These are phyloP conservation scores for Cytospora piceae DNA, from an alignment of 2,329 filamentous ascomycete species.

Conservation along the genomic window DNA sequence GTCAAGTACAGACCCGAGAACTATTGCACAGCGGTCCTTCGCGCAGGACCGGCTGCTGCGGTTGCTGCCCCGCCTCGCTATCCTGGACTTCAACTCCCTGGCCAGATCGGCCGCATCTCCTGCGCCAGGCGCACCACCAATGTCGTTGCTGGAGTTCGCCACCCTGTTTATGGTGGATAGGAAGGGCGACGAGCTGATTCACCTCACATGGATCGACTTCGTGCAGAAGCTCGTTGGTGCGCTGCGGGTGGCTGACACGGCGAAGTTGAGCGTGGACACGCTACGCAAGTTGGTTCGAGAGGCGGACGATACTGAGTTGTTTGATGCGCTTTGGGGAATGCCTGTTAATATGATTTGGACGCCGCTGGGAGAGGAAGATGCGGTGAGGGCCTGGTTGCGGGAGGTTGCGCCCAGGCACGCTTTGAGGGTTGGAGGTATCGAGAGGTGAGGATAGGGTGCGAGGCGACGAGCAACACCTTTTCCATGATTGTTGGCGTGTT, in stretches of 20 bases:
- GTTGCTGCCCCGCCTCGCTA: conserved; percentile 54
- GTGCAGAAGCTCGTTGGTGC: conserved; percentile 55
- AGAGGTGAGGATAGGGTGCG: conserved; percentile 16
- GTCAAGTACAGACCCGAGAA: conserved; percentile 37
- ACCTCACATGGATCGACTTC: conserved; percentile 56
- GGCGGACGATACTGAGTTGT: conserved; percentile 48
- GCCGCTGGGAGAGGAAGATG: conserved; percentile 55
- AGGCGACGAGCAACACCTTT: background rate
- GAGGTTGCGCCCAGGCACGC: conserved; percentile 42
- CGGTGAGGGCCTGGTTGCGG: conserved; percentile 49
- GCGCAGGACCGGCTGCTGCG: conserved; percentile 58
- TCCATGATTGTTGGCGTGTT: background rate
- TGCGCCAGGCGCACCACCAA: conserved; percentile 33
- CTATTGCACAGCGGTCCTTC: conserved; percentile 47
- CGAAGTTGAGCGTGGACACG: conserved; percentile 38
- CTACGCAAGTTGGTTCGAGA: conserved; percentile 46
- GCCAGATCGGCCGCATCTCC: conserved; percentile 41
- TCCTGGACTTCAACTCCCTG: conserved; percentile 49
- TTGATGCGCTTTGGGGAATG: conserved; percentile 45
- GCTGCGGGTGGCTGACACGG: conserved; percentile 47
- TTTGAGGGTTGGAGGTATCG: conserved; percentile 33
- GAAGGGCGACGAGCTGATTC: conserved; percentile 52
- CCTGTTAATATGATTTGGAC: conserved; percentile 48
- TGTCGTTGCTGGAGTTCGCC: conserved; percentile 52
- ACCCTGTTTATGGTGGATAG: conserved; percentile 56